Conservation (phyloP, 208 protist genomes). For the Crithidia fasciculata region DNA sequence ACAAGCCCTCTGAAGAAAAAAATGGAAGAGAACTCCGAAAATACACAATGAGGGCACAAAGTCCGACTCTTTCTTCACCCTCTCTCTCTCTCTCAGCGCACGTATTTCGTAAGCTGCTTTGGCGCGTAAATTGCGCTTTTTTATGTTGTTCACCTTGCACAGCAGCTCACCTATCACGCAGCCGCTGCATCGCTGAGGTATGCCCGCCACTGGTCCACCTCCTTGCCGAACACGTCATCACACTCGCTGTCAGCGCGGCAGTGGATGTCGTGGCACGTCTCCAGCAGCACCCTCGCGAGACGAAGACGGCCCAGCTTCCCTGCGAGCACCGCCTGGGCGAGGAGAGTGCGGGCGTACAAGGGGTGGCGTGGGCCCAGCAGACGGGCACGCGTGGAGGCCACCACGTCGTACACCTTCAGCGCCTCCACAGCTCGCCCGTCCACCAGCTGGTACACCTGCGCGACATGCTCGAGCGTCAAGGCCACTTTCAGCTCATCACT, state of each 20-base stretch:
- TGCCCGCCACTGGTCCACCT: constrained; percentile 1
- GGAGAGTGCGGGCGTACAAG: constrained; percentile 36
- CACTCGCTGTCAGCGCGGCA: not conserved
- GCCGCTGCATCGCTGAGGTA: not conserved
- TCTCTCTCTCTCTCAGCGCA: not conserved
- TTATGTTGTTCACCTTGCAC: too few relatives aligned
- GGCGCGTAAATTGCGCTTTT: too few relatives aligned
- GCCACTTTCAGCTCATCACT: constrained; percentile 51
- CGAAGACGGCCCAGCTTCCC: constrained; percentile 39
- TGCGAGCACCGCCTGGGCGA: constrained; percentile 39
- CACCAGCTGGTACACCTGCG: constrained; percentile 51
- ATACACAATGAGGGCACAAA: too few relatives aligned
- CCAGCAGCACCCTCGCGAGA: constrained; percentile 20
- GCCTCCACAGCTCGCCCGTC: constrained; percentile 28
- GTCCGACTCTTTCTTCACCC: too few relatives aligned
- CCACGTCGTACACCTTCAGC: constrained; percentile 48
- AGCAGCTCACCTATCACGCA: not conserved
- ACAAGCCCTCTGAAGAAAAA: too few relatives aligned
- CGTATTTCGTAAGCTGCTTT: too few relatives aligned
- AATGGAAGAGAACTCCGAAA: not conserved
- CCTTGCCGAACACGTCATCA: not conserved
- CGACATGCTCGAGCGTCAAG: constrained; percentile 71
- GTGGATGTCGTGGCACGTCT: constrained; percentile 6
- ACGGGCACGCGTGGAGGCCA: constrained; percentile 42
- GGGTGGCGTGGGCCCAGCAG: constrained; percentile 54